Base-by-base conservation (phyloP, 441 rosid genomes). In the Biscutella laevigata region DNA sequence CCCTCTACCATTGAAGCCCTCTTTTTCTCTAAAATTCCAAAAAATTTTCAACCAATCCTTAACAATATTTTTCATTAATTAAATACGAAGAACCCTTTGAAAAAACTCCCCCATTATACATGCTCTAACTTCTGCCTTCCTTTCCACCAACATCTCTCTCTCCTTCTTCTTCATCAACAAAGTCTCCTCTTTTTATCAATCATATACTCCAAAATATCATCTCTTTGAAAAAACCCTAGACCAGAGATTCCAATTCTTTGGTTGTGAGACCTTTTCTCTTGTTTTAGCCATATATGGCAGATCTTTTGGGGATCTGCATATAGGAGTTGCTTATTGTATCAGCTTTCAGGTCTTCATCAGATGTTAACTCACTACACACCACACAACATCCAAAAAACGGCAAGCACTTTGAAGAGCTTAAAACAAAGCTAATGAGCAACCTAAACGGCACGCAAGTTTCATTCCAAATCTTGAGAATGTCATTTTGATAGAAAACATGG, bases 261-360 rank as follows among this genome's bases (percentile, higher is more conserved):
- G 38, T 13, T 41, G 42, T 26, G 13, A 37, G 35, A 20, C 40
- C 34, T 41, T 9, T 2, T 45, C 22, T 21, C 7, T 55, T 21
- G 5, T 16, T 62, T 54, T 62, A 6, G 33, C 32, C 37, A 17
- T 24, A 7, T 62, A 78, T 74, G 74, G 55, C 77, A 68, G 79
- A 45, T 24, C 40, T 68, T 76, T 67, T 77, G 42, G 78, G 84
- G 79, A 77, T 79, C 78, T 56, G 81, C 58, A 64, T 49, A 61
- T 56, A 52, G 4, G 47, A 49, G 66, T 44, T 44, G 53, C 68
- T 66, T 62, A 60, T 40, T 67, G 56, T 33, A 64, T 59, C 77
- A 76, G 79, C 63, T 69, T 65, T 69, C 68, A 74, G 76, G 64
- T 54, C 64, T 64, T 62, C 69, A 48, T 49, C 69, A 58, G 55